phyloP scores from a whole-genome alignment of 1,284 basidiomycete genomes.

The Crepidotus sp. region DNA sequence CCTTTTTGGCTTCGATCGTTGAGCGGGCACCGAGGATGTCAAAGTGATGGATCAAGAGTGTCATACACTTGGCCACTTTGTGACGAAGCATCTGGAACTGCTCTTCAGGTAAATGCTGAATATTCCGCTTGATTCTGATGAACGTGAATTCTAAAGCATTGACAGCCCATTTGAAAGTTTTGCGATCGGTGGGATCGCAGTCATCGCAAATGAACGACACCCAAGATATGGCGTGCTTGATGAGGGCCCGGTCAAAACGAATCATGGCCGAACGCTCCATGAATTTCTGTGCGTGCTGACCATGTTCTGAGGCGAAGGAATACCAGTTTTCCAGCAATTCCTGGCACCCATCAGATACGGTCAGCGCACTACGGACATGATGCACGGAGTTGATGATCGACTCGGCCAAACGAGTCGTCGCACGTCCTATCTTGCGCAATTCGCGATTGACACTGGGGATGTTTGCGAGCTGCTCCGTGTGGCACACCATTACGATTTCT shows the following conservation, averaged over 20 bases:
- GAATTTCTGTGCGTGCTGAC: conserved; percentile 78
- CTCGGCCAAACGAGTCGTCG: conserved; percentile 86
- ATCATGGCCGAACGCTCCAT: conserved; percentile 70
- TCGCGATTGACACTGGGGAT: conserved; percentile 85
- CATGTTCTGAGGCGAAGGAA: conserved; percentile 91
- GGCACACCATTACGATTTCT: conserved; percentile 15
- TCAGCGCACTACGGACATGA: conserved; percentile 66
- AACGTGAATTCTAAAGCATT: conserved; percentile 93
- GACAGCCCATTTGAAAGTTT: conserved; percentile 98
- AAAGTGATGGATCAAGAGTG: conserved; percentile 92
- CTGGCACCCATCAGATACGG: conserved; percentile 59
- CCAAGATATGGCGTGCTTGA: conserved; percentile 91
- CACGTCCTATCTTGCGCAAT: conserved; percentile 82
- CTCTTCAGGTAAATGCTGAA: conserved; percentile 79
- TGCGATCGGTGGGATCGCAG: conserved; percentile 92
- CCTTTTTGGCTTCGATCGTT: conserved; percentile 78
- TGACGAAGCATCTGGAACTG: conserved; percentile 86
- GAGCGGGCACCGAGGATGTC: conserved; percentile 94
- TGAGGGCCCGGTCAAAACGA: conserved; percentile 77
- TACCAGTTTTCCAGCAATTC: conserved; percentile 96
- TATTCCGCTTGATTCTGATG: conserved; percentile 84
- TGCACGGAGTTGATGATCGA: conserved; percentile 88
- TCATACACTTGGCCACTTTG: conserved; percentile 96
- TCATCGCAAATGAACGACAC: conserved; percentile 98
- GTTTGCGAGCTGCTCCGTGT: conserved; percentile 83